Conservation (phyloP, 2,329 filamentous ascomycete genomes). For the Scytalidium lignicola region DNA sequence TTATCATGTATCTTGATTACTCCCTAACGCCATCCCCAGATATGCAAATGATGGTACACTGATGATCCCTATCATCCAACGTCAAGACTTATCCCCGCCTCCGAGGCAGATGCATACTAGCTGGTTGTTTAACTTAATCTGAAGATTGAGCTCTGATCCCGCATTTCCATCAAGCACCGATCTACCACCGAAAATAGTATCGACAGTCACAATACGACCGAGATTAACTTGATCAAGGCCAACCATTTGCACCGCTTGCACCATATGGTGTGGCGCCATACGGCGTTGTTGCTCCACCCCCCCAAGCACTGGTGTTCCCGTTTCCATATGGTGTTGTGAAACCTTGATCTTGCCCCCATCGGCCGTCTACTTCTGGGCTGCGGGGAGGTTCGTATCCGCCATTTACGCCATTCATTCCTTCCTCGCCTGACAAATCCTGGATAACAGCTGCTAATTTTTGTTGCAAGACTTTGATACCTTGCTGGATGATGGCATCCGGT, state of each 20-base stretch:
- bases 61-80: not conserved
- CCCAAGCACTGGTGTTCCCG: slow-evolving; percentile 59
- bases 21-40: slow-evolving; percentile 13
- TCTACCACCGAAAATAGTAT: too few species aligned
- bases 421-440: slow-evolving; percentile 53
- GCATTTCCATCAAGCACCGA: too few species aligned
- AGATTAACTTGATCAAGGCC: slow-evolving; percentile 11
- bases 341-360: slow-evolving; percentile 55
- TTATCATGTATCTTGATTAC: slow-evolving; percentile 6
- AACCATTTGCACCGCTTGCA: slow-evolving; percentile 27
- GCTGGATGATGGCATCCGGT: slow-evolving; percentile 82
- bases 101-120: too few species aligned
- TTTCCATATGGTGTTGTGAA: slow-evolving; percentile 65
- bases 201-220: too few species aligned
- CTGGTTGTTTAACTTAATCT: too few species aligned
- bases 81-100: not conserved
- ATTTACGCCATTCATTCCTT: slow-evolving; percentile 44
- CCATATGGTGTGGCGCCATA: slow-evolving; percentile 60
- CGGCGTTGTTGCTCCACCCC: slow-evolving; percentile 50
- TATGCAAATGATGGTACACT: slow-evolving; percentile 17
- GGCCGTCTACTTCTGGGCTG: slow-evolving; percentile 54
- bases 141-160: too few species aligned
- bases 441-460: slow-evolving; percentile 83
- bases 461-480: slow-evolving; percentile 84
- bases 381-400: slow-evolving; percentile 49